Percentiles rank a stretch among this genome's conserved stretches.
Conservation (phyloP, 805 yeast species). For the Saturnispora saitoi region DNA sequence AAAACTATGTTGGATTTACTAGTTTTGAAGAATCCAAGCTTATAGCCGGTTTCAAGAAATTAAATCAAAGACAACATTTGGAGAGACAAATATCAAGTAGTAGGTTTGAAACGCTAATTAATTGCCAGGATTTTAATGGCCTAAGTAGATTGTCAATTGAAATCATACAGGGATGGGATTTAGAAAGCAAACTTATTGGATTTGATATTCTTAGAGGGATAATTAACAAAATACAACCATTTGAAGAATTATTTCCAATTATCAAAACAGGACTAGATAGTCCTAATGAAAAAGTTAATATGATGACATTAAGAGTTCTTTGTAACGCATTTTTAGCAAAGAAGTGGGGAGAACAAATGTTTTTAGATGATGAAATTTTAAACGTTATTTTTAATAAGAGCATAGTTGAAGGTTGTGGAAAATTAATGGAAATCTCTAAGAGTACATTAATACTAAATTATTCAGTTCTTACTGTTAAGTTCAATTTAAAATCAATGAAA, state of each 20-base stretch:
- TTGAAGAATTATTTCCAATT: constrained; percentile 32
- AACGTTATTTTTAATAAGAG: constrained; percentile 28
- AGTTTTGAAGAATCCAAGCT: constrained; percentile 21
- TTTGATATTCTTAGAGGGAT: constrained; percentile 52
- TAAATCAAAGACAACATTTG: constrained; percentile 23
- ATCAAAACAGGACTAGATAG: constrained; percentile 35
- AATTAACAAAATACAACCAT: constrained; percentile 34
- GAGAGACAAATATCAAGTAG: constrained; percentile 37
- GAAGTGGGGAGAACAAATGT: constrained; percentile 39
- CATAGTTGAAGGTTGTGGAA: constrained; percentile 21
- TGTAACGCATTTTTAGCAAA: constrained; percentile 43
- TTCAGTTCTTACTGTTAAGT: constrained; percentile 31
- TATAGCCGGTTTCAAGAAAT: constrained; percentile 22
- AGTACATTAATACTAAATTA: constrained; percentile 46
- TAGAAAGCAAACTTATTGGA: constrained; percentile 41
- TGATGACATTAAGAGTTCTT: constrained; percentile 51
- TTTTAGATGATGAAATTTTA: constrained; percentile 35
- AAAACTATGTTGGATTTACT: constrained; percentile 33
- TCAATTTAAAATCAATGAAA: constrained; percentile 18
- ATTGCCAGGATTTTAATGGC: constrained; percentile 33
- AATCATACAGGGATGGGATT: constrained; percentile 37
- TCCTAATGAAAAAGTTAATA: constrained; percentile 29
- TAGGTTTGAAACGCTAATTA: constrained; percentile 43
- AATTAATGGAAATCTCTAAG: constrained; percentile 29
- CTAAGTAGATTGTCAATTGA: constrained; percentile 13